Evolutionary conservation across 2,329 filamentous ascomycete genomes (phyloP), one percentile per base, ranked within the genome.

Genomic region (Cladophialophora chaetospira): DNA sequence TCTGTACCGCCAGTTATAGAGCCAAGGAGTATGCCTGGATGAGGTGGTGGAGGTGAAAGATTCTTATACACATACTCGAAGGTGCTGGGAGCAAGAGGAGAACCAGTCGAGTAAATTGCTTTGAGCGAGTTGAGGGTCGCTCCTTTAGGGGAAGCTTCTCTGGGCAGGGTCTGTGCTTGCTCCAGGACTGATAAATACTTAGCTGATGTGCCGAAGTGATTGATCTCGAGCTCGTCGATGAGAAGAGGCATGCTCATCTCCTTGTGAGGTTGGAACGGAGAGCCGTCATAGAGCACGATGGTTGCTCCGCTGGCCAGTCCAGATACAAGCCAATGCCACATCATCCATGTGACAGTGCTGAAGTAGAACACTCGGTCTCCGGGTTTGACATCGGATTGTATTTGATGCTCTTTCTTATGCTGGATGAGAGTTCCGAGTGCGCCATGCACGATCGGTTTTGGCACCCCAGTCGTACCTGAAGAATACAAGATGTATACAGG

Each of bases 271-370:
- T 82, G 81, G 77, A 97, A 97, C 0, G 94, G 94, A 0, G 90
- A 96, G 45, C 94, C 94, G 51, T 96, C 90, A 73, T 97, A 99
- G 3, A 97, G 80, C 17, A 97, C 81, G 10, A 97, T 78, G 0
- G 90, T 93, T 9, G 89, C 83, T 51, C 93, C 93, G 26, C 85
- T 86, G 8, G 92, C 89, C 3, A 97, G 84, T 4, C 87, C 90
- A 1, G 90, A 93, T 17, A 97, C 83, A 36, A 92, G 86, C 92
- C 93, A 97, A 71, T 97, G 93, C 91, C 92, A 97, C 93, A 97
- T 97, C 48, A 99, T 97, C 94, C 92, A 97, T 0, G 91, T 95
- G 9, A 88, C 91, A 3, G 92, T 97, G 1, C 91, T 96, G 75
- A 92, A 97, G 76, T 97, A 97, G 72, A 97, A 89, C 68, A 97